phyloP scores from a whole-genome alignment of 441 rosid species.

The Geranium incanum region DNA sequence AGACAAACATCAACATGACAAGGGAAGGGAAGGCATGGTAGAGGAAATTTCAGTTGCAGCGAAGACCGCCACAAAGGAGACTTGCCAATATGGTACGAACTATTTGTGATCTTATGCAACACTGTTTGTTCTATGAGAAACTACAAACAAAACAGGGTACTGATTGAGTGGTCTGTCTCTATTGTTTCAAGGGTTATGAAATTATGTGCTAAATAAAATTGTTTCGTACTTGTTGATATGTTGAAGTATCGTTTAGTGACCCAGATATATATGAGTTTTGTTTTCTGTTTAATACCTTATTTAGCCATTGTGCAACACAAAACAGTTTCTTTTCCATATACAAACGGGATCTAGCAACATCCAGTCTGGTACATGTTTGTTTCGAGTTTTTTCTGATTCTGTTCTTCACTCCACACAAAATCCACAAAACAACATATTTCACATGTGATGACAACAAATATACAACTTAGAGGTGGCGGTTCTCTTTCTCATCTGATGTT shows the following conservation, averaged over 20 bases:
- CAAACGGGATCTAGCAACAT: too few relatives aligned
- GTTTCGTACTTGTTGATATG: background rate
- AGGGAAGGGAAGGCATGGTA: background rate
- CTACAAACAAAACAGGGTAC: background rate
- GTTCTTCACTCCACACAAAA: too few relatives aligned
- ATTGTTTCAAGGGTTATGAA: background rate
- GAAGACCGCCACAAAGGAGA: background rate
- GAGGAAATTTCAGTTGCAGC: background rate
- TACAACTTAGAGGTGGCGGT: slow-evolving; percentile 34
- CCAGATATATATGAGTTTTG: too few relatives aligned
- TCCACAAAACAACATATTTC: too few relatives aligned
- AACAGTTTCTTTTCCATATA: too few relatives aligned
- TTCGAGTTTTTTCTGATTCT: too few relatives aligned
- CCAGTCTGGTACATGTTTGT: too few relatives aligned
- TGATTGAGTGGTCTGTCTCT: background rate
- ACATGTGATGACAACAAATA: too few relatives aligned
- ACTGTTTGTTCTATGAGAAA: background rate
- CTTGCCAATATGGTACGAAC: background rate
- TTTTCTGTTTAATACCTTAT: too few relatives aligned
- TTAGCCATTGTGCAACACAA: too few relatives aligned
- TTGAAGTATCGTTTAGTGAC: too few relatives aligned
- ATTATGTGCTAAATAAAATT: background rate
- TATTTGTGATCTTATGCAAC: background rate
- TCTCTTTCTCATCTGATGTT: slow-evolving; percentile 73
- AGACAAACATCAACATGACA: background rate